phyloP scores from a whole-genome alignment of 78 protist genomes.

The Dictyostelium firmibasis region DNA sequence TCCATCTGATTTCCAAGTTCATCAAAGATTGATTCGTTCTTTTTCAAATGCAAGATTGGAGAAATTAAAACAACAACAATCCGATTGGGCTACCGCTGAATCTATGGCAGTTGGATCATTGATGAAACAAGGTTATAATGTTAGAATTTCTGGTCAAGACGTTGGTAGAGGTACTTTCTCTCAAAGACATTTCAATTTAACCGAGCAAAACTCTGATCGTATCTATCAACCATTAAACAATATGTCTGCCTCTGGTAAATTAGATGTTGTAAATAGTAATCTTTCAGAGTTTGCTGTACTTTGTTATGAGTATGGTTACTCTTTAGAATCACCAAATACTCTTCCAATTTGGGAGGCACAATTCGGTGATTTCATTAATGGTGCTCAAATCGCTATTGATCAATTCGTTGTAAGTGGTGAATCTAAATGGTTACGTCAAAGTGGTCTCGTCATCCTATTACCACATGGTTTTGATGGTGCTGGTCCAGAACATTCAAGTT shows the following conservation, averaged over 20 bases:
- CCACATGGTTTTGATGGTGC: conserved; percentile 96
- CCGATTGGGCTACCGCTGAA: conserved; percentile 97
- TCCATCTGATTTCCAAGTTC: conserved; percentile 81
- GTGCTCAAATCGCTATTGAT: conserved; percentile 93
- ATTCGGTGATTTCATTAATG: conserved; percentile 94
- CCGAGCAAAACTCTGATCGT: conserved; percentile 77
- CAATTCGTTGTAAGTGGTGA: conserved; percentile 86
- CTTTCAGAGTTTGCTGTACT: conserved; percentile 91
- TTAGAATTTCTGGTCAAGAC: conserved; percentile 94
- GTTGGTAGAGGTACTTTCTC: conserved; percentile 96
- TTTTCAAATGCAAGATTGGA: conserved; percentile 51
- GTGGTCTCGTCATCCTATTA: conserved; percentile 83
- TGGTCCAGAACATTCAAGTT: conserved; percentile 97
- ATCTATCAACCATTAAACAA: conserved; percentile 70
- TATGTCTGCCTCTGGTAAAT: conserved; percentile 15
- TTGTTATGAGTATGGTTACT: conserved; percentile 93
- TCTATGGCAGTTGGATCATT: conserved; percentile 95
- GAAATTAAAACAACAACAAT: conserved; percentile 36
- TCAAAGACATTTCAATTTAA: conserved; percentile 91
- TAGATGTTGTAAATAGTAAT: conserved; percentile 63
- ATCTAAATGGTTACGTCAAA: conserved; percentile 85
- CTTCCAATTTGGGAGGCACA: conserved; percentile 97
- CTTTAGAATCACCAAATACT: conserved; percentile 86
- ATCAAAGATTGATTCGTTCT: conserved; percentile 53
- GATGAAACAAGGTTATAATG: conserved; percentile 82